These are phyloP conservation scores for Blepharisma japonicum DNA, from an alignment of 73 alveolate genomes.

Conservation along the genomic window DNA sequence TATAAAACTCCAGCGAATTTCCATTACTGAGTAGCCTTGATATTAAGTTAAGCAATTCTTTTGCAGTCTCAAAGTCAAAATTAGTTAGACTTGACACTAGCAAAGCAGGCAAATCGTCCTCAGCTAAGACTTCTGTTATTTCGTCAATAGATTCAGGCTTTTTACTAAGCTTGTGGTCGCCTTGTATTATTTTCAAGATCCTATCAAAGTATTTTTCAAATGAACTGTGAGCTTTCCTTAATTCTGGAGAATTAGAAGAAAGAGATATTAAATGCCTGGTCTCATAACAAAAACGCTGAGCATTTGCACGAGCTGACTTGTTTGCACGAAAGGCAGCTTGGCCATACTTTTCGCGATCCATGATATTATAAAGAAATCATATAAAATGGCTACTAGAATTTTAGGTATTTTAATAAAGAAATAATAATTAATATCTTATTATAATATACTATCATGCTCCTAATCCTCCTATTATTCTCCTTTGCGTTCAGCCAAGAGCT, in stretches of 20 bases:
- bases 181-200: neutral
- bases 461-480: too few relatives aligned
- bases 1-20: neutral
- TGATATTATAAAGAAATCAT: neutral
- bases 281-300: conserved; percentile 6
- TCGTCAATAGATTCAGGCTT: neutral
- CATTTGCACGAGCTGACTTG: conserved; percentile 3
- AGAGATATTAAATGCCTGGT: neutral
- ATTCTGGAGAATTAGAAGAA: neutral
- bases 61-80: neutral
- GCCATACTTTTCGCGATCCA: conserved; percentile 6
- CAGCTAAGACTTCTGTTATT: neutral
- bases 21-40: neutral
- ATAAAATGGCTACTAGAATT: too few relatives aligned
- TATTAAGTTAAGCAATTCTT: neutral
- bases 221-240: neutral
- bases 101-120: neutral
- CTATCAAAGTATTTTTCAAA: neutral
- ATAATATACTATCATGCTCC: too few relatives aligned
- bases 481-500: too few relatives aligned
- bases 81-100: neutral
- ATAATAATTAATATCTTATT: too few relatives aligned
- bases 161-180: conserved; percentile 11
- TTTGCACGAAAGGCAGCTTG: neutral
- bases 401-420: too few relatives aligned